Evolutionary conservation across 768 basidiomycete species (phyloP).

Genomic region (Gelatoporia subvermispora): DNA sequence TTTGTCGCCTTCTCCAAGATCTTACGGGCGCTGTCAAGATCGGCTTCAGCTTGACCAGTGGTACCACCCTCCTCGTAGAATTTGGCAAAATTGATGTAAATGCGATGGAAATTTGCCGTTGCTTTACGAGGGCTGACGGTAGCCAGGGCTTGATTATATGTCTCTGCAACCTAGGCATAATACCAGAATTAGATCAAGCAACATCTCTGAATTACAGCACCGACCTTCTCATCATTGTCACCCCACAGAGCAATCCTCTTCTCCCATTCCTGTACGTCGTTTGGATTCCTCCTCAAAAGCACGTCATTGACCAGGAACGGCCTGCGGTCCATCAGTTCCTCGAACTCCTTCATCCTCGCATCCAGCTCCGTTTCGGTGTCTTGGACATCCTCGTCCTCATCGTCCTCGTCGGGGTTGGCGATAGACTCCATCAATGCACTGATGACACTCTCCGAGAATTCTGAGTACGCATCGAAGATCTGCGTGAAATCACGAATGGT

Average conservation of each 20-base stretch:
- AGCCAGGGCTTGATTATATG: constrained; percentile 85
- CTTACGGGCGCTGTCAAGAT: constrained; percentile 83
- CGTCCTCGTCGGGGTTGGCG: constrained; percentile 70
- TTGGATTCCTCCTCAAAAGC: constrained; percentile 85
- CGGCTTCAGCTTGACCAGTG: constrained; percentile 70
- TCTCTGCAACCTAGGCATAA: constrained; percentile 72
- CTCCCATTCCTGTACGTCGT: constrained; percentile 99
- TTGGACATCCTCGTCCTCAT: constrained; percentile 71
- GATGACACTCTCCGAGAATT: constrained; percentile 88
- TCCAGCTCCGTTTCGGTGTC: constrained; percentile 85
- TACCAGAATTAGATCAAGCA: neutral
- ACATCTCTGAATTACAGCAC: constrained; percentile 4
- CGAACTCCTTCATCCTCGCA: constrained; percentile 84
- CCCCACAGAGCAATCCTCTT: constrained; percentile 93
- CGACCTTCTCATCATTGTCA: constrained; percentile 88
- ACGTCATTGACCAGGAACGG: constrained; percentile 98
- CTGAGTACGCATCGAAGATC: constrained; percentile 94
- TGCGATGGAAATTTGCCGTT: constrained; percentile 81
- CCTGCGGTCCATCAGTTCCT: constrained; percentile 89
- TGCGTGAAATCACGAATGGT: constrained; percentile 97
- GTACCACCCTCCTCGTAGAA: constrained; percentile 97
- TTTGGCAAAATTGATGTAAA: constrained; percentile 94
- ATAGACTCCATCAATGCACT: constrained; percentile 84
- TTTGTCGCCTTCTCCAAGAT: constrained; percentile 90
- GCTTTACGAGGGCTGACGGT: constrained; percentile 87